A percentile compares a stretch with the other conserved stretches of the same genome.
Conservation (phyloP, 2,329 filamentous ascomycete genomes). For the Sclerotinia trifoliorum region DNA sequence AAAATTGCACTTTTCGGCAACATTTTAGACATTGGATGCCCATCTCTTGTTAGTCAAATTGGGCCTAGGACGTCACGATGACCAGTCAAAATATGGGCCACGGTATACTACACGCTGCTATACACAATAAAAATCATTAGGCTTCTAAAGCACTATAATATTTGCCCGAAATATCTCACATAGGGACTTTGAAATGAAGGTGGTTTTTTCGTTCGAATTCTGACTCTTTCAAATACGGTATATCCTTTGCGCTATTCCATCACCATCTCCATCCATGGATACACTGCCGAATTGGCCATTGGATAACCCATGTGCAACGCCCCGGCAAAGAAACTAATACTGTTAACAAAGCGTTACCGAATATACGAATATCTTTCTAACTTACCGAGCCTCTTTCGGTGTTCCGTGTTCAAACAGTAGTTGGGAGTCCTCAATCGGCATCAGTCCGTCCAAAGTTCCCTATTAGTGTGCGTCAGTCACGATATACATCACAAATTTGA, state of each 20-base stretch:
- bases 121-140: neutral
- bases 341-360: constrained; percentile 1
- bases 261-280: constrained; percentile 61
- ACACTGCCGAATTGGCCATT: constrained; percentile 54
- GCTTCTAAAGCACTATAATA: neutral
- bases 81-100: neutral
- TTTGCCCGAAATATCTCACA: neutral
- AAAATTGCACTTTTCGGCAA: neutral
- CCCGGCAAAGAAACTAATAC: constrained; percentile 52
- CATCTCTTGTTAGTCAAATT: too few species aligned
- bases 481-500: too few species aligned
- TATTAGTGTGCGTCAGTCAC: constrained; percentile 34
- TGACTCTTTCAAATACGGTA: neutral
- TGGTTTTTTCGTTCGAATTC: neutral
- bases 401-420: constrained; percentile 62
- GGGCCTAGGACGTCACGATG: neutral
- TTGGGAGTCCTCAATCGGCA: constrained; percentile 67
- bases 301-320: constrained; percentile 69
- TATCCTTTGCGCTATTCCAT: constrained; percentile 24
- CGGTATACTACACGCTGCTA: neutral
- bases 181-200: neutral
- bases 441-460: constrained; percentile 62
- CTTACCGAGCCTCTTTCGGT: constrained; percentile 61
- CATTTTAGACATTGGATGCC: neutral
- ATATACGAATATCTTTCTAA: neutral